phyloP scores from a whole-genome alignment of 2,329 filamentous ascomycete genomes.

The Eurotiales sp. region DNA sequence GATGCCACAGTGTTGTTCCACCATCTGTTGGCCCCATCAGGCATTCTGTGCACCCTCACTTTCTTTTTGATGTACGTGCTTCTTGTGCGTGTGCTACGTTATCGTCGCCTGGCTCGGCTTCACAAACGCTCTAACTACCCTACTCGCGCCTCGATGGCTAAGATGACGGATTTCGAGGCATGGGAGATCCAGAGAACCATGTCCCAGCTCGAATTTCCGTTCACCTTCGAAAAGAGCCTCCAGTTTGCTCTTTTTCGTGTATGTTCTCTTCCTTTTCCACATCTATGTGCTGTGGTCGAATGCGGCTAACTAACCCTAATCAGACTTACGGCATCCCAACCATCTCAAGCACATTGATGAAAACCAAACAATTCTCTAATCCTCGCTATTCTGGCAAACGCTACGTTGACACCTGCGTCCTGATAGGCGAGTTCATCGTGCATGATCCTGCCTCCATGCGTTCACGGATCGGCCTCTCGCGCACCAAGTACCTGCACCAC shows the following conservation, averaged over 20 bases:
- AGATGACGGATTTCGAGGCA: slow-evolving; percentile 54
- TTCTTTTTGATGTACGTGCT: not conserved
- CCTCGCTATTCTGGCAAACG: slow-evolving; percentile 50
- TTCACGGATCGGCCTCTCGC: slow-evolving; percentile 52
- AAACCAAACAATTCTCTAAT: slow-evolving; percentile 49
- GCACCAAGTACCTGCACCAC: slow-evolving; percentile 62
- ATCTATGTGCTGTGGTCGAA: not conserved
- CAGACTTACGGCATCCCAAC: slow-evolving; percentile 56
- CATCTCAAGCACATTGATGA: slow-evolving; percentile 49
- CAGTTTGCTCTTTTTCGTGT: slow-evolving; percentile 60
- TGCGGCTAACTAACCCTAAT: not conserved
- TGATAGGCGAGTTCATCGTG: slow-evolving; percentile 48
- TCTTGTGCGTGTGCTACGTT: slow-evolving; percentile 28
- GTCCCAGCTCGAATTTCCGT: slow-evolving; percentile 54
- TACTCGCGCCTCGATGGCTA: slow-evolving; percentile 43
- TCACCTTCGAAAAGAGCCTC: slow-evolving; percentile 47
- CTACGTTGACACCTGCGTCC: slow-evolving; percentile 49
- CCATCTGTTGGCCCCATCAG: too few relatives aligned
- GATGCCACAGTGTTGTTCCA: too few relatives aligned
- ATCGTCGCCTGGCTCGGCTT: slow-evolving; percentile 33
- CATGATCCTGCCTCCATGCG: slow-evolving; percentile 44
- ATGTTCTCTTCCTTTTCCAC: slow-evolving; percentile 6
- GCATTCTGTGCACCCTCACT: not conserved
- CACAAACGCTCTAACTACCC: slow-evolving; percentile 43
- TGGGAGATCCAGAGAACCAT: slow-evolving; percentile 48